These are phyloP conservation scores for Sideroxylon spinosum DNA, from an alignment of 179 eudicot species.

Conservation along the genomic window DNA sequence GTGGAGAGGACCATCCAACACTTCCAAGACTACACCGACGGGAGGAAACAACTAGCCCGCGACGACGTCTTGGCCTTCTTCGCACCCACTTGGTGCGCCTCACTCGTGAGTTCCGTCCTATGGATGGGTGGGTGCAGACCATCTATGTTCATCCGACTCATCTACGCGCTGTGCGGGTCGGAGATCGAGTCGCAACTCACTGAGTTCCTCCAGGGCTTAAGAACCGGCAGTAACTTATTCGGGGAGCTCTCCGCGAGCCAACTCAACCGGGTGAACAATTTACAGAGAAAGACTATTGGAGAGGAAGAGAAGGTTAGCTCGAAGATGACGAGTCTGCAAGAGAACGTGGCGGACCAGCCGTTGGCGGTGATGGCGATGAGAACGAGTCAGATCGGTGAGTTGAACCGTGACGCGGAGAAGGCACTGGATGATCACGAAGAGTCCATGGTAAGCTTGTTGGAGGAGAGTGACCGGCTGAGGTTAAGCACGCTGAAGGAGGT, in stretches of 20 bases:
- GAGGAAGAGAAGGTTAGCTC: constrained; percentile 14
- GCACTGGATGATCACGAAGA: constrained; percentile 13
- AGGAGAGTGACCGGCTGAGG: constrained; percentile 31
- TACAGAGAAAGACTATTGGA: constrained; percentile 13
- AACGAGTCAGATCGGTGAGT: neutral
- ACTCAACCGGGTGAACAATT: constrained; percentile 1
- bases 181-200: constrained; percentile 17
- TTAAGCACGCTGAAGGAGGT: constrained; percentile 34
- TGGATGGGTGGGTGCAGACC: constrained; percentile 32
- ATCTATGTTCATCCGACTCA: constrained; percentile 20
- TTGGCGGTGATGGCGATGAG: neutral
- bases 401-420: neutral
- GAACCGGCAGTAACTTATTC: neutral
- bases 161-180: constrained; percentile 23
- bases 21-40: neutral
- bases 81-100: constrained; percentile 26
- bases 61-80: constrained; percentile 9
- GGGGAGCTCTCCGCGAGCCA: constrained; percentile 17
- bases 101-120: constrained; percentile 16
- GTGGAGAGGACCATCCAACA: neutral
- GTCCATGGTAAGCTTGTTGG: neutral
- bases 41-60: neutral
- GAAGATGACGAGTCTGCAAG: constrained; percentile 17
- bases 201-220: constrained; percentile 11
- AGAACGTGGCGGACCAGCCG: constrained; percentile 20